phyloP scores from a whole-genome alignment of 441 rosid genomes.

The Jatropha multifida region DNA sequence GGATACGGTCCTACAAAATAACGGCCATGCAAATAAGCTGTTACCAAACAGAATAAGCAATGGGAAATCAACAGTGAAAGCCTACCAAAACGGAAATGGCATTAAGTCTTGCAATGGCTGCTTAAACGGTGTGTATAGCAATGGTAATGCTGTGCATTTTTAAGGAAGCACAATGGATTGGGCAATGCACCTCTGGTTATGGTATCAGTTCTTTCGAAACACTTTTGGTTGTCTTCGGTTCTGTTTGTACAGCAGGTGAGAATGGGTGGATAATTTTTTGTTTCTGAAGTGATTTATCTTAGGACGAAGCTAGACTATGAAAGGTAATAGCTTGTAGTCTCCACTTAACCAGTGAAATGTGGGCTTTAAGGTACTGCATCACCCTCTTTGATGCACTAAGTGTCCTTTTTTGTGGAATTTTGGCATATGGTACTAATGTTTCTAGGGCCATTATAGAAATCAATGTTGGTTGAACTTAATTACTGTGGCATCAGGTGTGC shows the following conservation, averaged over 20 bases:
- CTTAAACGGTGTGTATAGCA: constrained; percentile 34
- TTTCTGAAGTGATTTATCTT: constrained; percentile 19
- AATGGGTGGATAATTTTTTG: constrained; percentile 20
- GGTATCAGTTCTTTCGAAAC: constrained; percentile 21
- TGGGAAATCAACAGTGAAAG: constrained; percentile 39
- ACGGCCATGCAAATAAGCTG: constrained; percentile 33
- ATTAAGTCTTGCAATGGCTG: constrained; percentile 37
- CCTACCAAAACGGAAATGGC: constrained; percentile 49
- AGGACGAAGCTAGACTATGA: constrained; percentile 12
- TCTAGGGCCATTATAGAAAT: neutral
- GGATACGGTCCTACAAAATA: constrained; percentile 44
- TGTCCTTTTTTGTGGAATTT: neutral
- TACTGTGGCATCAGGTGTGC: too few relatives aligned
- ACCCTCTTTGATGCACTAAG: constrained; percentile 4
- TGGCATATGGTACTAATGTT: neutral
- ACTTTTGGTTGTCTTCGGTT: constrained; percentile 26
- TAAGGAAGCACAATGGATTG: constrained; percentile 25
- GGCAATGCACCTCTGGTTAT: constrained; percentile 17
- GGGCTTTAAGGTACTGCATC: constrained; percentile 13
- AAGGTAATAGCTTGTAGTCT: neutral
- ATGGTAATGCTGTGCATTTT: constrained; percentile 69
- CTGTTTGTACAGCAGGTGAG: constrained; percentile 37
- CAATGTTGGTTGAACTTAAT: neutral
- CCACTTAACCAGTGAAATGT: neutral
- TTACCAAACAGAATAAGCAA: constrained; percentile 41